A percentile compares a stretch with the other conserved stretches of the same genome.
phyloP scores from a whole-genome alignment of 2,329 filamentous ascomycete species.

The Cladophialophora chaetospira region DNA sequence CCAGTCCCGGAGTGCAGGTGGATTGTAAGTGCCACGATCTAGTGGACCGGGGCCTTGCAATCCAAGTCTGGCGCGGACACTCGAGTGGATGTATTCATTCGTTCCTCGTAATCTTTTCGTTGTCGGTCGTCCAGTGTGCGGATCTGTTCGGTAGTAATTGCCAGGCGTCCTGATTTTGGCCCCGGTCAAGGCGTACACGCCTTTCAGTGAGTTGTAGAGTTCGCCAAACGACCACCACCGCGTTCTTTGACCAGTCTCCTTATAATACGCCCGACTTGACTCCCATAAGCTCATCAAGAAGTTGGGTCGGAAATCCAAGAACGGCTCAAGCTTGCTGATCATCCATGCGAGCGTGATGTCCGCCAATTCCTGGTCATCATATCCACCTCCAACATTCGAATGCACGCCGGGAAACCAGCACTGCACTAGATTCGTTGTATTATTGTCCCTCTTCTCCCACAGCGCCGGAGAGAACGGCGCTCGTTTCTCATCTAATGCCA shows the following conservation, averaged over 20 bases:
- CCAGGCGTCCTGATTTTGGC: constrained; percentile 34
- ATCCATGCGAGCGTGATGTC: constrained; percentile 55
- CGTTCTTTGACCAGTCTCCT: constrained; percentile 28
- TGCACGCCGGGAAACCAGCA: constrained; percentile 53
- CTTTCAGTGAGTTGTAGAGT: constrained; percentile 33
- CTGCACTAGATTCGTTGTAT: constrained; percentile 44
- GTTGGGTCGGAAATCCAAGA: constrained; percentile 33
- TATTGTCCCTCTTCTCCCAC: constrained; percentile 36
- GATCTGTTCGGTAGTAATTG: constrained; percentile 33
- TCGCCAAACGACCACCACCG: constrained; percentile 34
- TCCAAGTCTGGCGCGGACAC: constrained; percentile 32
- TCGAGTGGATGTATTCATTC: constrained; percentile 37
- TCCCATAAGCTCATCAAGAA: constrained; percentile 31
- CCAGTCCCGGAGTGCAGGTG: constrained; percentile 33
- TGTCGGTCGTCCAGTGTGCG: constrained; percentile 28
- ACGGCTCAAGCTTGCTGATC: constrained; percentile 48
- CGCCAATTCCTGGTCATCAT: constrained; percentile 51
- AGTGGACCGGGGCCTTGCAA: constrained; percentile 30
- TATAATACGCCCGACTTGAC: constrained; percentile 29
- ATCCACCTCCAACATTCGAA: constrained; percentile 52
- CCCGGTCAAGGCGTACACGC: constrained; percentile 32
- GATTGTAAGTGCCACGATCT: constrained; percentile 33
- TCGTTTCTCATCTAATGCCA: constrained; percentile 39
- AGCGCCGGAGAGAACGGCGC: constrained; percentile 38
- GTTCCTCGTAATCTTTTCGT: constrained; percentile 33